These are phyloP conservation scores for Ascochyta viciae-villosae DNA, from an alignment of 2,329 filamentous ascomycete genomes.

Conservation along the genomic window DNA sequence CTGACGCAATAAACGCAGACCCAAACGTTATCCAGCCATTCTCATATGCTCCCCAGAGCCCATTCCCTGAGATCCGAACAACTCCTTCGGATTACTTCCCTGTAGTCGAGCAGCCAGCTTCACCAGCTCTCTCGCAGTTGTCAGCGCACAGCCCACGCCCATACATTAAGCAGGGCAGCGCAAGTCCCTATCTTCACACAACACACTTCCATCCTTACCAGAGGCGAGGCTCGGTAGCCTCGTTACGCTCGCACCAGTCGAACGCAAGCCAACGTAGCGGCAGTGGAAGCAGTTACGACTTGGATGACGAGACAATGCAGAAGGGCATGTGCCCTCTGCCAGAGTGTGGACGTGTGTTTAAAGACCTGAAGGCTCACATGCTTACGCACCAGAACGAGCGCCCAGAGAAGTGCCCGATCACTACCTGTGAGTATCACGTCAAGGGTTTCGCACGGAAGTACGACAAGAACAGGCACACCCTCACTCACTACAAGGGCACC, in stretches of 20 bases:
- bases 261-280: slow-evolving; percentile 61
- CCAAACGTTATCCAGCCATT: slow-evolving; percentile 65
- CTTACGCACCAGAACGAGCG: slow-evolving; percentile 90
- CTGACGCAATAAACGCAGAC: slow-evolving; percentile 53
- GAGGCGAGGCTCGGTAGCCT: slow-evolving; percentile 73
- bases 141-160: slow-evolving; percentile 54
- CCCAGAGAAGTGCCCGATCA: slow-evolving; percentile 92
- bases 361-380: slow-evolving; percentile 93
- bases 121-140: slow-evolving; percentile 68
- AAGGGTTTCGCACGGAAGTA: slow-evolving; percentile 96
- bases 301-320: slow-evolving; percentile 62
- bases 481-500: slow-evolving; percentile 96
- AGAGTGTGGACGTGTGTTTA: slow-evolving; percentile 85
- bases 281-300: slow-evolving; percentile 49
- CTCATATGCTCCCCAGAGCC: slow-evolving; percentile 50
- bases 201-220: slow-evolving; percentile 64
- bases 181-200: slow-evolving; percentile 71
- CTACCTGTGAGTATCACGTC: slow-evolving; percentile 87
- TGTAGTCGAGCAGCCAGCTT: slow-evolving; percentile 60
- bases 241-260: slow-evolving; percentile 71
- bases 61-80: slow-evolving; percentile 51
- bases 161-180: slow-evolving; percentile 61
- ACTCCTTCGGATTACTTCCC: slow-evolving; percentile 53
- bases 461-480: slow-evolving; percentile 92
- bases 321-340: slow-evolving; percentile 79